Percentiles rank a stretch among this genome's conserved stretches.
phyloP scores from a whole-genome alignment of 768 basidiomycete genomes.

The Boletellus sp. region DNA sequence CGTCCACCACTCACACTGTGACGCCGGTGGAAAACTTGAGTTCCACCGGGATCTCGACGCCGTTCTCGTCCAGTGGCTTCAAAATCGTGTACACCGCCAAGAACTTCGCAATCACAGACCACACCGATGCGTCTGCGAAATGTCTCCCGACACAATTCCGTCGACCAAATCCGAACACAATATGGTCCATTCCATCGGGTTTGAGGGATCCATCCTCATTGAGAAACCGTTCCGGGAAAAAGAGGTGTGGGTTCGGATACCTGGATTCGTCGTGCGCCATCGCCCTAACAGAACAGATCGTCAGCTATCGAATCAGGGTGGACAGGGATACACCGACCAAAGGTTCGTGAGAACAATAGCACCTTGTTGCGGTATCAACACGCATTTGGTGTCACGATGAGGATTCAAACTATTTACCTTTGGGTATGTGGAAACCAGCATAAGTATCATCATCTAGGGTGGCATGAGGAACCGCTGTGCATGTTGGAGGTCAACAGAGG shows the following conservation, averaged over 20 bases:
- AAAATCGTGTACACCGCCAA: neutral
- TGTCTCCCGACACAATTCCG: slow-evolving; percentile 14
- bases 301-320: neutral
- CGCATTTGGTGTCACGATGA: no score
- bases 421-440: slow-evolving; percentile 29
- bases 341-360: slow-evolving; percentile 23
- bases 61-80: neutral
- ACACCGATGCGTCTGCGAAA: slow-evolving; percentile 3
- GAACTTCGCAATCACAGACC: slow-evolving; percentile 1
- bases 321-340: slow-evolving; percentile 23
- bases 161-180: slow-evolving; percentile 15
- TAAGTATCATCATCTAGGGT: no score
- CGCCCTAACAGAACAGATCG: neutral
- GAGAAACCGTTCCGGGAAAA: slow-evolving; percentile 36
- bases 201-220: slow-evolving; percentile 13
- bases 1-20: neutral
- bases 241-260: slow-evolving; percentile 34
- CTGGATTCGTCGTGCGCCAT: slow-evolving; percentile 17
- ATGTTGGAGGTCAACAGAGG: no score
- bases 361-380: neutral
- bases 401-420: slow-evolving; percentile 15
- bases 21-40: neutral
- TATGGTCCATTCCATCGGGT: neutral
- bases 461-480: no score
- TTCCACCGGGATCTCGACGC: neutral